Percentiles rank a stretch among this genome's conserved stretches.
These are phyloP conservation scores for Hyaloscypha hepaticicola DNA, from an alignment of 495 filamentous ascomycete genomes.

Conservation along the genomic window DNA sequence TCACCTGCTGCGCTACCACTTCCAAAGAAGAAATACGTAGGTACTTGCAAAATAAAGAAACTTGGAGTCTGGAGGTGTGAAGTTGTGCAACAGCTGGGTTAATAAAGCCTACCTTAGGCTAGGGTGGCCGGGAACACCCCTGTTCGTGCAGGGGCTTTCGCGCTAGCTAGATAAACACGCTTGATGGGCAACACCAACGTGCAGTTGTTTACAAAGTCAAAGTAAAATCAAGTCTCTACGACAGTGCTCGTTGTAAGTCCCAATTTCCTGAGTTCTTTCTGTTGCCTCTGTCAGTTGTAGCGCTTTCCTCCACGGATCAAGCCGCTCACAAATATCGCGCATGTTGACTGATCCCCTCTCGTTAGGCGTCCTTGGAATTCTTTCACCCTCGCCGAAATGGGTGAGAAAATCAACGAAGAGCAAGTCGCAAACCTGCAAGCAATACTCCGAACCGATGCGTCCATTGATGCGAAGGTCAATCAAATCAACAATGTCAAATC, in stretches of 20 bases:
- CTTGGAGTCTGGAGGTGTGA: too few relatives aligned
- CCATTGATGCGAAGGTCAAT: constrained; percentile 68
- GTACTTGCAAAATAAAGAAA: not conserved
- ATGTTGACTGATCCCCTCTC: not conserved
- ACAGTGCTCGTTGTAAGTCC: not conserved
- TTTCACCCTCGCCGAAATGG: constrained; percentile 15
- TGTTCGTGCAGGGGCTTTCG: not conserved
- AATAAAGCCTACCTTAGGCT: too few relatives aligned
- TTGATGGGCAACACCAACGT: constrained; percentile 5
- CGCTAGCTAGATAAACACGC: not conserved
- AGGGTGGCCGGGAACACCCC: not conserved
- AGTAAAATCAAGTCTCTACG: not conserved
- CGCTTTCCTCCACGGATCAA: not conserved
- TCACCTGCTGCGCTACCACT: not conserved
- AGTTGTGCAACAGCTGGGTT: too few relatives aligned
- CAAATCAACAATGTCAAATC: constrained; percentile 74
- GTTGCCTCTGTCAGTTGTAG: not conserved
- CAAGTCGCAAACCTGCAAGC: constrained; percentile 64
- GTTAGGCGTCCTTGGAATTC: not conserved
- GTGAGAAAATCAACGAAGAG: constrained; percentile 58
- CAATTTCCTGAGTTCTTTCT: not conserved
- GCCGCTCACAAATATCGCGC: not conserved
- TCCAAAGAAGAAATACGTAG: not conserved
- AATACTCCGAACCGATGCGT: constrained; percentile 65
- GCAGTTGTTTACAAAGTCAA: not conserved